Conservation (phyloP, 768 basidiomycete genomes). For the Hygrophorus pudorinus region DNA sequence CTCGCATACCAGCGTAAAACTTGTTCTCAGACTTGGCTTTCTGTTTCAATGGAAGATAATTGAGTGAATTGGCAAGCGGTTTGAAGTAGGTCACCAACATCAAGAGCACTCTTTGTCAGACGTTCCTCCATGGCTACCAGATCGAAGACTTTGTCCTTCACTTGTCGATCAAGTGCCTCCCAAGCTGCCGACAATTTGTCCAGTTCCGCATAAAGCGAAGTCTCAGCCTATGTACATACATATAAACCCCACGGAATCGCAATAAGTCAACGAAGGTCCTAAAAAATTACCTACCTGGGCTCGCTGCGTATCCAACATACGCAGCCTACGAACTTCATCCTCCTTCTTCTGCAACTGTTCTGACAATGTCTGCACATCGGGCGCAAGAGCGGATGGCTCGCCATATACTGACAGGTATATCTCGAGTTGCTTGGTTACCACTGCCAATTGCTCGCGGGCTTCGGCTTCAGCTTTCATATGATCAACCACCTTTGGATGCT, state of each 20-base stretch:
- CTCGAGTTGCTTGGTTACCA: constrained; percentile 37
- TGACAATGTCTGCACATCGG: constrained; percentile 42
- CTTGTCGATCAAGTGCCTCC: constrained; percentile 73
- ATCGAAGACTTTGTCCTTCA: constrained; percentile 80
- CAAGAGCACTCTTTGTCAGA: constrained; percentile 43
- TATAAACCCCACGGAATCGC: constrained; percentile 3
- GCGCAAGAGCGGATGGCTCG: constrained; percentile 29
- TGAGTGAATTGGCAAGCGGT: background rate
- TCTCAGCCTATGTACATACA: constrained; percentile 47
- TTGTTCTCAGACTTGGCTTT: constrained; percentile 96
- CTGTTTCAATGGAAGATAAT: constrained; percentile 28
- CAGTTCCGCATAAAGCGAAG: constrained; percentile 72
- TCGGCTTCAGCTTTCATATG: constrained; percentile 42
- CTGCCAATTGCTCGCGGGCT: constrained; percentile 37
- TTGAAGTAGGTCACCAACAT: background rate
- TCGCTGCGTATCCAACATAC: constrained; percentile 54
- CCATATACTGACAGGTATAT: constrained; percentile 61
- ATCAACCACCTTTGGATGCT: constrained; percentile 43
- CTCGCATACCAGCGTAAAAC: constrained; percentile 82
- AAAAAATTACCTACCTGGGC: constrained; percentile 39
- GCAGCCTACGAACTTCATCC: constrained; percentile 50
- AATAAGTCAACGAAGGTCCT: background rate
- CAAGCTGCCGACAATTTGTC: constrained; percentile 81
- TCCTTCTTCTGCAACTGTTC: constrained; percentile 57
- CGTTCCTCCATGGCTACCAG: constrained; percentile 67